A percentile compares a stretch with the other conserved stretches of the same genome.
phyloP scores from a whole-genome alignment of 2,329 filamentous ascomycete genomes.

The Pseudogymnoascus sp. region DNA sequence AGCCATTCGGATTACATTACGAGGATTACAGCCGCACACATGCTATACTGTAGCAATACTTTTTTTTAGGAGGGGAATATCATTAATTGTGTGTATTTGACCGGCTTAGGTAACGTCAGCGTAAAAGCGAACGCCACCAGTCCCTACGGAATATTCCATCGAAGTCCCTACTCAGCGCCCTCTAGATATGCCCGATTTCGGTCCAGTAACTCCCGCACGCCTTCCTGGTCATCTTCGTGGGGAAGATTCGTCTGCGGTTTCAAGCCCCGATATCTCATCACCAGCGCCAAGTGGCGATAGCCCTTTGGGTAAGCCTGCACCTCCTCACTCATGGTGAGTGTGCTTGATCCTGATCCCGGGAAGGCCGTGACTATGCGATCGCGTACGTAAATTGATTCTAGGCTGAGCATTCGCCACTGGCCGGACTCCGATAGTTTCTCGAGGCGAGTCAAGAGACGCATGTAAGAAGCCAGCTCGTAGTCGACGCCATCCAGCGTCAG shows the following conservation, averaged over 20 bases:
- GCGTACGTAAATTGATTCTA: not conserved
- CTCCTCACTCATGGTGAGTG: not conserved
- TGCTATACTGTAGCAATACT: not conserved
- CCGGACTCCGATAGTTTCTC: not conserved
- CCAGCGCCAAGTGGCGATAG: not conserved
- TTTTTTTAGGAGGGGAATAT: not conserved
- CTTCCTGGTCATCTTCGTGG: not conserved
- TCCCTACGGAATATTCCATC: not conserved
- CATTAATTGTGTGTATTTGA: not conserved
- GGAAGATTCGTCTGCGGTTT: not conserved
- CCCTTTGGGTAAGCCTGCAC: not conserved
- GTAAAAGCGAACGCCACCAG: not conserved
- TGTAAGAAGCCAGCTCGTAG: slow-evolving; percentile 1
- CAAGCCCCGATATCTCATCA: not conserved
- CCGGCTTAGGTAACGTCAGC: not conserved
- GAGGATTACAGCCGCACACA: too few relatives aligned
- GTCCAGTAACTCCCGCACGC: not conserved
- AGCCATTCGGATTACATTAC: too few relatives aligned
- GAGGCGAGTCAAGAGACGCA: not conserved
- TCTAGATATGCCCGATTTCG: not conserved
- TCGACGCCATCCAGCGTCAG: not conserved
- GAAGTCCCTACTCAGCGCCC: not conserved
- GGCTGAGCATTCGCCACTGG: not conserved
- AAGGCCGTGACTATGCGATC: not conserved
- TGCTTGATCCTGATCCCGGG: not conserved